Percentiles rank a stretch among this genome's conserved stretches.
These are phyloP conservation scores for Termitomyces bulborhizus DNA, from an alignment of 768 basidiomycete species.

Conservation along the genomic window DNA sequence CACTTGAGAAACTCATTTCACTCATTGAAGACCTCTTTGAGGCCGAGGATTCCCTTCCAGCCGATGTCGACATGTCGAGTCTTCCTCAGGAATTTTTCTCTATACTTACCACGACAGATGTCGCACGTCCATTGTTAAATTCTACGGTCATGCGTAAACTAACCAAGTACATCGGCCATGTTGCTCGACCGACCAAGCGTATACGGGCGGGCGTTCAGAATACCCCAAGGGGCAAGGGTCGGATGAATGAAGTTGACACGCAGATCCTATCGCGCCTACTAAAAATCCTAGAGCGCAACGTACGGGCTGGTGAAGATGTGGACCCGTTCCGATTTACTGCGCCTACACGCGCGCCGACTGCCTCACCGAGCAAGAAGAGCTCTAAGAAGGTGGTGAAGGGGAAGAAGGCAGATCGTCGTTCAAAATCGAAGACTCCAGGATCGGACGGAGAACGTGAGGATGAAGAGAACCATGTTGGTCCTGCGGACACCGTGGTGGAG, in stretches of 20 bases:
- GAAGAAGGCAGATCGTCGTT: constrained; percentile 32
- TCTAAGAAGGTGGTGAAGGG: constrained; percentile 34
- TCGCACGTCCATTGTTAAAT: constrained; percentile 54
- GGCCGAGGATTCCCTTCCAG: constrained; percentile 65
- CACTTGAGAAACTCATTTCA: constrained; percentile 69
- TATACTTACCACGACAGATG: constrained; percentile 42
- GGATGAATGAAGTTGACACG: constrained; percentile 65
- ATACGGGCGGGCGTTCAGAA: constrained; percentile 37
- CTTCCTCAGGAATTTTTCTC: constrained; percentile 64
- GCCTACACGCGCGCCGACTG: constrained; percentile 13
- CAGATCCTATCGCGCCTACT: constrained; percentile 57
- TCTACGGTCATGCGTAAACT: constrained; percentile 59
- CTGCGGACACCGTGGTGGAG: constrained; percentile 13
- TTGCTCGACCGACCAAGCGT: constrained; percentile 65
- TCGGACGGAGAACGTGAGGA: constrained; percentile 27
- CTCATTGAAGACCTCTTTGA: constrained; percentile 84
- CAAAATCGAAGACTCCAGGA: constrained; percentile 37
- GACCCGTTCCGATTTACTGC: constrained; percentile 54
- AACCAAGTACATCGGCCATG: constrained; percentile 60
- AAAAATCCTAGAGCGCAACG: constrained; percentile 74
- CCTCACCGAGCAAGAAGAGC: constrained; percentile 47
- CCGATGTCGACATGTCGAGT: constrained; percentile 43
- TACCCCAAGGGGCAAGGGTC: constrained; percentile 45
- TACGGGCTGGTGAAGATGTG: constrained; percentile 68
- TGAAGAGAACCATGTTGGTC: constrained; percentile 16